phyloP scores from a whole-genome alignment of 164 flowering plant genomes.

The Annona cherimola region DNA sequence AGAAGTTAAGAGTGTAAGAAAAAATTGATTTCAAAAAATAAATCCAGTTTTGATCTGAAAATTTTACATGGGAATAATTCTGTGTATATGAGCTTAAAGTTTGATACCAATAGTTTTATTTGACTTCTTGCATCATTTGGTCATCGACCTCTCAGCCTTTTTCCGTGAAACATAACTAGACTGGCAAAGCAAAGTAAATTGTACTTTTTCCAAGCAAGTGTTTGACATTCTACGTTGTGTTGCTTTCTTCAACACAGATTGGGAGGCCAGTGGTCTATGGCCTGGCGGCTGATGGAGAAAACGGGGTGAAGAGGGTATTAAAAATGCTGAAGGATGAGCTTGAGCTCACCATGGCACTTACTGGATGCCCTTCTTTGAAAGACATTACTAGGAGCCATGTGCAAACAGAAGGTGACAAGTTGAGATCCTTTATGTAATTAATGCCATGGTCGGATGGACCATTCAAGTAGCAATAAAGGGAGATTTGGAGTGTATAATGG shows the following conservation, averaged over 20 bases:
- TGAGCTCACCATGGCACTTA: slow-evolving; percentile 70
- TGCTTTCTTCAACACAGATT: slow-evolving; percentile 30
- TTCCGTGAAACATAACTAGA: background rate
- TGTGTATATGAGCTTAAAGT: background rate
- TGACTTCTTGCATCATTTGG: background rate
- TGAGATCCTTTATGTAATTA: slow-evolving; percentile 38
- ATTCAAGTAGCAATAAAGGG: background rate
- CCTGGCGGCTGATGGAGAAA: slow-evolving; percentile 52
- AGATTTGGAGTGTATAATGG: no score
- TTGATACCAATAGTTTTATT: background rate
- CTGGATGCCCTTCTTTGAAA: slow-evolving; percentile 52
- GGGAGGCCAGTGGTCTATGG: slow-evolving; percentile 61
- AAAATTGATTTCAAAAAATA: no score
- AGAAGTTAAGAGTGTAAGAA: no score
- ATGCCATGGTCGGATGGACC: background rate
- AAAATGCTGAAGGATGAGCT: slow-evolving; percentile 69
- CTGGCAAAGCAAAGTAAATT: background rate
- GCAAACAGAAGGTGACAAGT: slow-evolving; percentile 33
- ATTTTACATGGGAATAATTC: background rate
- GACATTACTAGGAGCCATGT: slow-evolving; percentile 55
- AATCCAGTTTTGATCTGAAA: no score
- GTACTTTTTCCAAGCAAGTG: background rate
- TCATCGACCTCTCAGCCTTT: background rate
- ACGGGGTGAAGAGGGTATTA: slow-evolving; percentile 43
- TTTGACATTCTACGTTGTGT: no score